Base-by-base conservation (phyloP, 1,284 basidiomycete genomes). In the Heterobasidion irregulare region DNA sequence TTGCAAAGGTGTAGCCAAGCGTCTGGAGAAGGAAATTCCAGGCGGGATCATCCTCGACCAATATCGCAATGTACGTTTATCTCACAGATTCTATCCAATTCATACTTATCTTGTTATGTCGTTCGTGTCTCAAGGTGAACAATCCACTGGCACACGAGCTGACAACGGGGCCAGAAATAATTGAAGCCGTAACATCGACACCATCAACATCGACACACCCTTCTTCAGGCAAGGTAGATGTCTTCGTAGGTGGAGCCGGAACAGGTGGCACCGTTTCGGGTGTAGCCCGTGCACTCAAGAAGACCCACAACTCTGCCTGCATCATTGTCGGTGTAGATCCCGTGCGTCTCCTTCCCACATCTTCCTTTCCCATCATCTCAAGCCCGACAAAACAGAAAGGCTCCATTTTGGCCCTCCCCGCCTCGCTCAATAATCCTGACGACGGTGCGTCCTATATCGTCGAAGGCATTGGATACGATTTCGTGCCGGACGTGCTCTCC, bases 401-500 rank as follows among this genome's bases (percentile, higher is more conserved):
- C 16, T 96, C 93, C 61, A 82, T 95, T 57, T 83, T 98, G 43
- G 92, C 94, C 0, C 63, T 77, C 41, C 92, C 93, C 0, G 80
- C 84, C 50, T 60, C 68, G 5, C 60, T 72, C 19, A 72, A 72
- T 56, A 54, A 57, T 2, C 75, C 76, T 0, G 82, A 80, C 19
- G 71, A 77, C 43, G 84, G 84, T 1, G 68, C 73, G 7, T 70
- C 75, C 50, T 99, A 98, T 68, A 71, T 87, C 59, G 84, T 98
- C 13, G 95, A 98, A 69, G 95, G 95, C 9, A 98, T 98, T 57
- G 95, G 95, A 15, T 94, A 94, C 64, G 94, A 97, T 68, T 97
- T 97, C 67, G 70, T 94, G 54, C 94, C 94, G 0, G 80, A 88
- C 41, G 93, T 94, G 2, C 76, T 94, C 26, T 78, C 80, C 35